Evolutionary conservation across 2,329 filamentous ascomycete species (phyloP).

Genomic region (Botryotinia narcissicola): DNA sequence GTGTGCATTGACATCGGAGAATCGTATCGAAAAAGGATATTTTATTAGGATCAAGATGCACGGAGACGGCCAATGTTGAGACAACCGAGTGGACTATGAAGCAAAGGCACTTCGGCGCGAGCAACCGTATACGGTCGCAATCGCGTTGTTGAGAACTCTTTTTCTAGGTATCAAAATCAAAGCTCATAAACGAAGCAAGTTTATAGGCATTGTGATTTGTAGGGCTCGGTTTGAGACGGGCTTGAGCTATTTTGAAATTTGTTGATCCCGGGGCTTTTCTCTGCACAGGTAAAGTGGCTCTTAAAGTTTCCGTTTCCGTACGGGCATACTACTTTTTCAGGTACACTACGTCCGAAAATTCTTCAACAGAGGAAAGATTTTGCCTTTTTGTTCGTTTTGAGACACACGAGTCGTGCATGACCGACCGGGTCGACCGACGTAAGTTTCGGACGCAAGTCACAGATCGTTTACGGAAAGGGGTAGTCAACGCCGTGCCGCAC

Average conservation of each 20-base stretch:
- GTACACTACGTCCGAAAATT: background rate
- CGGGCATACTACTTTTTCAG: slow-evolving; percentile 5
- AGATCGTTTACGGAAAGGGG: slow-evolving; percentile 18
- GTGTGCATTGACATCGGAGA: background rate
- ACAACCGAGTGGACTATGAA: background rate
- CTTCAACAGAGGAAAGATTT: background rate
- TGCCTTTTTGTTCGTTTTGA: background rate
- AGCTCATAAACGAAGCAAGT: background rate
- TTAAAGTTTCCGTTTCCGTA: background rate
- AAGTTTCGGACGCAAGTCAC: slow-evolving; percentile 6
- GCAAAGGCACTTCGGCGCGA: slow-evolving; percentile 13
- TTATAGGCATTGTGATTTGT: background rate
- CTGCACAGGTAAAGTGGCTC: background rate
- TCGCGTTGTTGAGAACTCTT: background rate
- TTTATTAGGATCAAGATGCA: background rate
- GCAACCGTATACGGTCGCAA: slow-evolving; percentile 7
- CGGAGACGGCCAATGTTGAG: background rate
- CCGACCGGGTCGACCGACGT: background rate
- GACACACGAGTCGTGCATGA: background rate
- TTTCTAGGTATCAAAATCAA: background rate
- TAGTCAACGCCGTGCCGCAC: slow-evolving; percentile 1
- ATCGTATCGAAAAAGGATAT: background rate
- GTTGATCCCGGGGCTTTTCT: slow-evolving; percentile 12
- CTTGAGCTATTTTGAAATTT: background rate
- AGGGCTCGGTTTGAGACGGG: background rate